Percentiles rank a stretch among this genome's conserved stretches.
Conservation (phyloP, 2,329 filamentous ascomycete species). For the Fusarium dlaminii region DNA sequence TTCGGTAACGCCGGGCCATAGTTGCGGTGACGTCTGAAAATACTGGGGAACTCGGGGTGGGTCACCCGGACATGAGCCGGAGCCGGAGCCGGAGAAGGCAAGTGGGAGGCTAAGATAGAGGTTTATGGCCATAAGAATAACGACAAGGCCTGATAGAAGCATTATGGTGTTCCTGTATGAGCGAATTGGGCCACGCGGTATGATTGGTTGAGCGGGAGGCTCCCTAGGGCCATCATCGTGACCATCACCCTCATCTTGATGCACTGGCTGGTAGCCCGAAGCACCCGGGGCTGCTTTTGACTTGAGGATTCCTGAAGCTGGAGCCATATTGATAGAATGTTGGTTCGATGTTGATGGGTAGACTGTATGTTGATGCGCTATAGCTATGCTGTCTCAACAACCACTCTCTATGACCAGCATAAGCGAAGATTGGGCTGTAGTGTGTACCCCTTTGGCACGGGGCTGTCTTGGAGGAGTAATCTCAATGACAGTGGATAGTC, state of each 20-base stretch:
- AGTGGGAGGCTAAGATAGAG: constrained; percentile 50
- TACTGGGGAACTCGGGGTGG: constrained; percentile 65
- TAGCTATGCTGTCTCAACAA: constrained; percentile 8
- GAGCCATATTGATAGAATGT: constrained; percentile 23
- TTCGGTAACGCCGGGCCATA: constrained; percentile 73
- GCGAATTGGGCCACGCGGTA: constrained; percentile 36
- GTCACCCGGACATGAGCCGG: constrained; percentile 43
- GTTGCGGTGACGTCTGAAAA: constrained; percentile 68
- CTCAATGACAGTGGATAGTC: not conserved
- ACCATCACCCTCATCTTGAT: constrained; percentile 46
- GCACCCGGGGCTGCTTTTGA: constrained; percentile 26
- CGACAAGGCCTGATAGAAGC: constrained; percentile 46
- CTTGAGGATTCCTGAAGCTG: constrained; percentile 24
- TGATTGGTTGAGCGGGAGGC: constrained; percentile 18
- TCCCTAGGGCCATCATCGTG: constrained; percentile 28
- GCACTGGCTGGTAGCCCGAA: constrained; percentile 47
- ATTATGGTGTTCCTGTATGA: constrained; percentile 46
- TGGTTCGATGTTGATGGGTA: not conserved
- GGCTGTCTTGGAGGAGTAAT: not conserved
- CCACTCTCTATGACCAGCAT: constrained; percentile 6
- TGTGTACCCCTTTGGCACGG: constrained; percentile 26
- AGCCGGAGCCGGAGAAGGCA: constrained; percentile 40
- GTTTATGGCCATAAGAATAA: constrained; percentile 51
- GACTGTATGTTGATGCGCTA: not conserved
- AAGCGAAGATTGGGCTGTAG: not conserved